Percentiles rank a stretch among this genome's conserved stretches.
Conservation (phyloP, 345 rosid species). For the Citropsis articulata region DNA sequence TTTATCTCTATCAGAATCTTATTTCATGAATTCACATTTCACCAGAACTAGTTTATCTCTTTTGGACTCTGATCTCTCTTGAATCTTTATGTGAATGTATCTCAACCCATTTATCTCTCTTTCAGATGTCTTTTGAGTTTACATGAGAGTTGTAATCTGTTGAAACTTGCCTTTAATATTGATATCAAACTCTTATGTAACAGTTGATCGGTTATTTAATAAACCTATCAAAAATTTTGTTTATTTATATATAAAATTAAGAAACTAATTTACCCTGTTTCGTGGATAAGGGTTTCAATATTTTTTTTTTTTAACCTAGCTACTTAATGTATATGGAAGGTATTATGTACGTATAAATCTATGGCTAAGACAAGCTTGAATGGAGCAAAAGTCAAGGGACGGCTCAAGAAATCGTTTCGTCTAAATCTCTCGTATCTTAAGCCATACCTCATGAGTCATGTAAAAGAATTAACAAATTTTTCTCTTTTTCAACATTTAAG, state of each 20-base stretch:
- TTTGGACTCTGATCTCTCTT: no score
- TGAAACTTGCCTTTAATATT: neutral
- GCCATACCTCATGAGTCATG: slow-evolving; percentile 30
- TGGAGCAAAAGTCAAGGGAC: slow-evolving; percentile 24
- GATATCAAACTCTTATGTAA: no score
- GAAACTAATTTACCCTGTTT: no score
- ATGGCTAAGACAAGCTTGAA: neutral
- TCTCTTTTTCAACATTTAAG: neutral
- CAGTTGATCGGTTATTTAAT: no score
- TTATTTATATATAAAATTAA: no score
- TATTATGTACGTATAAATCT: neutral
- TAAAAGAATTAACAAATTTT: neutral
- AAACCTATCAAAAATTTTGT: no score
- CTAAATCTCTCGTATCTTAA: slow-evolving; percentile 25
- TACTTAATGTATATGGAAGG: neutral
- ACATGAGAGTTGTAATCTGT: no score
- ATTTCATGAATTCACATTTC: neutral
- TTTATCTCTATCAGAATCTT: neutral
- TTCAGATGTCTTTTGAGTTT: no score
- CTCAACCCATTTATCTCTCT: neutral
- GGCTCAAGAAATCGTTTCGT: slow-evolving; percentile 35
- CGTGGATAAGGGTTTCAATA: neutral
- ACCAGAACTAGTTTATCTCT: neutral
- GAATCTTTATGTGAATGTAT: neutral
- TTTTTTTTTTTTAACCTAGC: no score